Evolutionary conservation across 2,329 filamentous ascomycete genomes (phyloP), one percentile per base, ranked within the genome.

Genomic region (Fusarium compactum): DNA sequence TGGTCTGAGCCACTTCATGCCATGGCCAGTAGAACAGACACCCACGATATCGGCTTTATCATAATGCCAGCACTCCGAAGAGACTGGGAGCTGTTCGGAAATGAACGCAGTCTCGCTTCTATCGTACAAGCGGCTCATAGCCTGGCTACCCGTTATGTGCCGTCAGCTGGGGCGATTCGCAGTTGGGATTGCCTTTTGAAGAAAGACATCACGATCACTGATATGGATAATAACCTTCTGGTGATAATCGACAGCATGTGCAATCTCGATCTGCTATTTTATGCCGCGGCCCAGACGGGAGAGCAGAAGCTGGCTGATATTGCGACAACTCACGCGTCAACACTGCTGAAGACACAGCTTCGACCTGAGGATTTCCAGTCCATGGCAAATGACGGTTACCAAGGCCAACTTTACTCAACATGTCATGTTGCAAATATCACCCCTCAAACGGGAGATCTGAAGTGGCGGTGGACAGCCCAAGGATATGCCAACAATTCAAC

Each of bases 11-110:
- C 70, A 15, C 44, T 56, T 12, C 56, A 82, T 51, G 66, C 50
- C 18, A 82, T 82, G 76, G 73, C 79, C 11, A 75, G 62, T 62
- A 80, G 83, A 30, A 86, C 79, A 6, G 83, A 87, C 57, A 87
- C 85, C 0, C 86, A 87, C 60, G 85, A 87, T 44, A 80, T 88
- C 62, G 84, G 85, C 0, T 88, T 88, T 68, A 87, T 88, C 27
- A 80, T 86, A 7, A 80, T 83, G 53, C 85, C 85, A 0, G 81
- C 83, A 2, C 71, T 86, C 1, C 80, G 81, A 24, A 78, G 81
- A 29, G 82, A 85, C 29, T 87, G 82, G 81, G 82, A 85, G 41
- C 72, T 86, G 8, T 83, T 80, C 0, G 80, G 81, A 0, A 80
- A 82, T 48, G 48, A 62, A 11, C 65, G 77, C n/a, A 83, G 82